These are phyloP conservation scores for Pleurotus tuber-regium DNA, from an alignment of 768 basidiomycete genomes.

Conservation along the genomic window DNA sequence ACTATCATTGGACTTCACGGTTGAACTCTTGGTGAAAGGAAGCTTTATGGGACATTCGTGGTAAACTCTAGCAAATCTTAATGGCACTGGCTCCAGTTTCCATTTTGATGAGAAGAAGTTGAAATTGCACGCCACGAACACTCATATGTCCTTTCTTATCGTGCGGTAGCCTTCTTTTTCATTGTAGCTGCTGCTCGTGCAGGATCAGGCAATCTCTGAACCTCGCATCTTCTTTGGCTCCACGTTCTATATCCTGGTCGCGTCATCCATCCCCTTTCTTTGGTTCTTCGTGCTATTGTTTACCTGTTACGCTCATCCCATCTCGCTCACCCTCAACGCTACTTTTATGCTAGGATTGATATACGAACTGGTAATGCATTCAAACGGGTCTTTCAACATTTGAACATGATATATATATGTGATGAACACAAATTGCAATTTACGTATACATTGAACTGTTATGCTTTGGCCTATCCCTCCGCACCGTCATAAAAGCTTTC, in stretches of 20 bases:
- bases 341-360: conserved; percentile 4
- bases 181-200: no score
- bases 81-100: neutral
- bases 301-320: neutral
- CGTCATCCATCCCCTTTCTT: neutral
- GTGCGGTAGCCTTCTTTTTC: no score
- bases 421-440: neutral
- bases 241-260: neutral
- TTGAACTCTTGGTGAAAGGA: no score
- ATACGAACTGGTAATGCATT: conserved; percentile 8
- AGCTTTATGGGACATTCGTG: neutral
- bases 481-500: no score
- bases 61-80: neutral
- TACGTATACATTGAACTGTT: neutral
- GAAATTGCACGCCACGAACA: neutral
- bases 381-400: neutral
- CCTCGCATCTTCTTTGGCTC: neutral
- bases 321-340: neutral
- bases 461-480: no score
- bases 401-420: neutral
- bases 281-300: neutral
- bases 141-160: neutral
- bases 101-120: no score
- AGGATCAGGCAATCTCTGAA: no score
- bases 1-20: neutral